Base-by-base conservation (phyloP, 2,329 filamentous ascomycete genomes). In the Phialocephala subalpina region DNA sequence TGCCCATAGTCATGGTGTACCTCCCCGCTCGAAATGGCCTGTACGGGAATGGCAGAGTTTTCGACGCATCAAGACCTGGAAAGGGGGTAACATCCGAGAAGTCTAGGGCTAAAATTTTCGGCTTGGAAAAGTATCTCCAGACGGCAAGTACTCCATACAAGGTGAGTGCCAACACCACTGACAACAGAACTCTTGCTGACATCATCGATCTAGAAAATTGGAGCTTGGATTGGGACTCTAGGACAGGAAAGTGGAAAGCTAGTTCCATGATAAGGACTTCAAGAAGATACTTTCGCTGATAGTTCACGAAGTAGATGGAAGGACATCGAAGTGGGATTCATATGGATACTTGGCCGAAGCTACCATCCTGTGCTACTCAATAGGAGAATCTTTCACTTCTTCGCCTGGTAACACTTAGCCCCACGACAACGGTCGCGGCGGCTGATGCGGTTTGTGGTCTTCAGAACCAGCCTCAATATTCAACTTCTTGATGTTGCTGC, bases 1-100 rank as follows among this genome's bases (percentile, higher is more conserved):
- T 62, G 55, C 72, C 73, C 72, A 73, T 74, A 2, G 71, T 73
- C 65, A 74, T 74, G 40, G 72, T 69, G 45, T 72, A 74, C n/a
- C 66, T 68, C 27, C 73, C 72, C 18, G 67, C 62, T 65, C 70
- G 66, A 67, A 69, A 72, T 55, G 69, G 71, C 36, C 71, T 62
- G 40, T 72, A 72, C 7, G 63, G 63, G 14, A 66, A 40, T 18
- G 72, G 71, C 38, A 62, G 45, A 3, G 60, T 65, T 1, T 53
- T 67, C 16, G 63, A 33, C 42, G 69, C 53, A 45, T 69, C 55
- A 53, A 71, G 71, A 9, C 58, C 52, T 3, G 56, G 57, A 12
- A 53, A 40, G 14, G 70, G 64, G 5, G 47, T 27, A 7, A 69
- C 59, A 14, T 36, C 25, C 9, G 58, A 58, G 27, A 69, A 69